Conservation (phyloP, 2,329 filamentous ascomycete genomes). For the Pseudogymnoascus pannorum region DNA sequence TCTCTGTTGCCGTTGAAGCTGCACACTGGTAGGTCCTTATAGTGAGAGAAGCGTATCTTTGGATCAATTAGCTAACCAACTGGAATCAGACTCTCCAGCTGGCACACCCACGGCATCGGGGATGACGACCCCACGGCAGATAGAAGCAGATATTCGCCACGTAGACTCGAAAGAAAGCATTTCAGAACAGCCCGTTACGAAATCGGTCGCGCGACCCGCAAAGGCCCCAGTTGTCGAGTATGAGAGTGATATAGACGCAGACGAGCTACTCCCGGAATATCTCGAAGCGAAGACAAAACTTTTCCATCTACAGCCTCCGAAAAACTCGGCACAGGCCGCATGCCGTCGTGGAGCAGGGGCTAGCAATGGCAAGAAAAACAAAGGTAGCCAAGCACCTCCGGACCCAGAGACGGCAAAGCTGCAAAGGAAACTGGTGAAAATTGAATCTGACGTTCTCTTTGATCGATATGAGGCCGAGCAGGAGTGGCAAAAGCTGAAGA, state of each 20-base stretch:
- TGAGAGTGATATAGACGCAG: slow-evolving; percentile 66
- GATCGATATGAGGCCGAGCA: slow-evolving; percentile 59
- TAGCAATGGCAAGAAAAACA: slow-evolving; percentile 11
- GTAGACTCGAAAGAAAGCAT: slow-evolving; percentile 11
- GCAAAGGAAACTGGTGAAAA: slow-evolving; percentile 64
- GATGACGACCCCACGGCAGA: slow-evolving; percentile 24
- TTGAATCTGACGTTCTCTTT: slow-evolving; percentile 73
- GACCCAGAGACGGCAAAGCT: slow-evolving; percentile 51
- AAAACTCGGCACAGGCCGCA: slow-evolving; percentile 33
- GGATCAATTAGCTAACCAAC: slow-evolving; percentile 12
- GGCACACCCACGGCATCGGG: slow-evolving; percentile 28
- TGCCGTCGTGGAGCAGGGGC: slow-evolving; percentile 13
- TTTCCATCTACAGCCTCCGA: slow-evolving; percentile 52
- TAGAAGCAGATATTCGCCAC: slow-evolving; percentile 26
- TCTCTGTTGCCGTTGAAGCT: slow-evolving; percentile 19
- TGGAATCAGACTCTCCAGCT: slow-evolving; percentile 23
- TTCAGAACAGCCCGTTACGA: slow-evolving; percentile 9
- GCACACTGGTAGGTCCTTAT: slow-evolving; percentile 23
- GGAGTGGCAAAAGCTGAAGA: slow-evolving; percentile 54
- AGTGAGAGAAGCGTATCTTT: background rate
- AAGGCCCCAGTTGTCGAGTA: slow-evolving; percentile 36
- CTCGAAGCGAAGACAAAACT: slow-evolving; percentile 64
- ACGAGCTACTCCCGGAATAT: slow-evolving; percentile 68
- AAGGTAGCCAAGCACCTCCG: slow-evolving; percentile 17
- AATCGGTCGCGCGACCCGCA: background rate